Conservation (phyloP, 1,284 basidiomycete species). For the Schizopora paradoxa region DNA sequence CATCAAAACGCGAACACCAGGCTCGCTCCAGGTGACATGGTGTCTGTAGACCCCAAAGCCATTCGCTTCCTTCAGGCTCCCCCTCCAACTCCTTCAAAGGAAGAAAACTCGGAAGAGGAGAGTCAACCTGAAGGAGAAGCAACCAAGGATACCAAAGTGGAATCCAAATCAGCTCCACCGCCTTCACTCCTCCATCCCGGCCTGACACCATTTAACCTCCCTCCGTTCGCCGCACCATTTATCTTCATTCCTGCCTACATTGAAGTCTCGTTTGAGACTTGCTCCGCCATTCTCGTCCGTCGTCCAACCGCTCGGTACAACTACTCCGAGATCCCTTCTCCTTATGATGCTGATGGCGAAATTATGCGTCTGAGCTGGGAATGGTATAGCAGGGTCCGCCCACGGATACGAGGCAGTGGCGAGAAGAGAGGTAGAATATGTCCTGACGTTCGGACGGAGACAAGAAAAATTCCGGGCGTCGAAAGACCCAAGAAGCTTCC, state of each 20-base stretch:
- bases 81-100: constrained; percentile 23
- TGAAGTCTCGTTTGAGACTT: constrained; percentile 86
- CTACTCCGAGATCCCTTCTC: constrained; percentile 90
- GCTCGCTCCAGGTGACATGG: constrained; percentile 91
- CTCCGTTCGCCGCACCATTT: constrained; percentile 84
- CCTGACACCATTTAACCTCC: constrained; percentile 81
- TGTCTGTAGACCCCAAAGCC: constrained; percentile 79
- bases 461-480: constrained; percentile 13
- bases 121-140: constrained; percentile 15
- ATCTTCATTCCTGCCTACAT: constrained; percentile 96
- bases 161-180: constrained; percentile 1
- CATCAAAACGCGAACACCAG: constrained; percentile 85
- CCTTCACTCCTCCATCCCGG: constrained; percentile 11
- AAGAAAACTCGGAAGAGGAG: constrained; percentile 20
- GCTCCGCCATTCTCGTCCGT: constrained; percentile 90
- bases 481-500: neutral
- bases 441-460: constrained; percentile 51
- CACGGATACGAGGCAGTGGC: constrained; percentile 68
- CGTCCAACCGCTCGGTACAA: constrained; percentile 92
- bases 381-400: constrained; percentile 76
- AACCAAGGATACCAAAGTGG: constrained; percentile 11
- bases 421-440: constrained; percentile 59
- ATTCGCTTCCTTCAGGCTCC: constrained; percentile 68
- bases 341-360: constrained; percentile 90
- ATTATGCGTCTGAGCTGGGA: constrained; percentile 84